phyloP scores from a whole-genome alignment of 257 asterid species.

The Ilex asprella region DNA sequence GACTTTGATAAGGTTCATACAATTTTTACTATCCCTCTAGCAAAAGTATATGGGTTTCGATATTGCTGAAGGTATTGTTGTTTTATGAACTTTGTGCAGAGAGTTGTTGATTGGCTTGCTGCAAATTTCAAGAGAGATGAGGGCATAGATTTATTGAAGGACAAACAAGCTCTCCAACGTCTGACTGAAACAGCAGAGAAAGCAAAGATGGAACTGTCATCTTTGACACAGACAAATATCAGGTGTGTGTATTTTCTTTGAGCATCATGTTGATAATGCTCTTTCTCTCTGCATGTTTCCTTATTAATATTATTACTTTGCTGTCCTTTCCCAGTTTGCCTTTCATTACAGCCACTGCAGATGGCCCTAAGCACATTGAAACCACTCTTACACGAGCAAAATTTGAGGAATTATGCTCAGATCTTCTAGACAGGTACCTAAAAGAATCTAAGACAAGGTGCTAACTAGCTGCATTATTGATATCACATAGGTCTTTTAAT shows the following conservation, averaged over 20 bases:
- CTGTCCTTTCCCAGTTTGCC: slow-evolving; percentile 55
- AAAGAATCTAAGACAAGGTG: not conserved
- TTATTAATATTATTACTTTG: not conserved
- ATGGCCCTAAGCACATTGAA: slow-evolving; percentile 96
- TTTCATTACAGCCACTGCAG: slow-evolving; percentile 97
- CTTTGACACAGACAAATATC: slow-evolving; percentile 82
- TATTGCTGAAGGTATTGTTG: not conserved
- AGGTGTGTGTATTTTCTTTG: slow-evolving; percentile 32
- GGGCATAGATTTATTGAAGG: slow-evolving; percentile 88
- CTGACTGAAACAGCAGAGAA: slow-evolving; percentile 97
- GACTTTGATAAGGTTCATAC: slow-evolving; percentile 79
- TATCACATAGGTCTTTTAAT: no score
- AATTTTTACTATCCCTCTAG: not conserved
- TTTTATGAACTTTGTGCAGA: slow-evolving; percentile 35
- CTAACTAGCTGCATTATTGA: not conserved
- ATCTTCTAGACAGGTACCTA: slow-evolving; percentile 79
- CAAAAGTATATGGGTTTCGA: not conserved
- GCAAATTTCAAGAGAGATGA: slow-evolving; percentile 70
- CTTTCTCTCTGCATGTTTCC: not conserved
- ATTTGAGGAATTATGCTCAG: slow-evolving; percentile 90
- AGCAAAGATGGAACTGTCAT: slow-evolving; percentile 95
- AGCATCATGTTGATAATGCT: not conserved
- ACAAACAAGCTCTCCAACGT: slow-evolving; percentile 98
- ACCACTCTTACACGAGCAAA: slow-evolving; percentile 88
- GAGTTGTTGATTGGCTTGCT: slow-evolving; percentile 96